phyloP scores from a whole-genome alignment of 495 filamentous ascomycete genomes.

The Daldinia loculata region DNA sequence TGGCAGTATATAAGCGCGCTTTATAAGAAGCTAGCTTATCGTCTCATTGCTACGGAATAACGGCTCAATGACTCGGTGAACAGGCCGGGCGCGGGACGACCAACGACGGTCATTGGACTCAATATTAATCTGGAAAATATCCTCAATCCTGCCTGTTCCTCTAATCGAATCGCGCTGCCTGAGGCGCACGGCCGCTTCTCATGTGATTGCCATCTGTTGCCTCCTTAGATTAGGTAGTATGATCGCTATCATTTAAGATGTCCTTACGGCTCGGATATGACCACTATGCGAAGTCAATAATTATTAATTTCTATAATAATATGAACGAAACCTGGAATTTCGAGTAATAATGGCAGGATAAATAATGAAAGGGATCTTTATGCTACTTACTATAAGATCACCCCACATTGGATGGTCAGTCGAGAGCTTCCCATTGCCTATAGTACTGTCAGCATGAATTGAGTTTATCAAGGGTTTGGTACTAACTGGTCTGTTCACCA shows the following conservation, averaged over 20 bases:
- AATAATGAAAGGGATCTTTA: not conserved
- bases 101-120: too few species aligned
- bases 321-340: too few species aligned
- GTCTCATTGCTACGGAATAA: too few species aligned
- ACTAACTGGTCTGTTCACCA: not conserved
- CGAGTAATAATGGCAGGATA: not conserved
- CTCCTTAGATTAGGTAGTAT: too few species aligned
- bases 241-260: too few species aligned
- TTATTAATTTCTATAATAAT: not conserved
- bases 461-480: not conserved
- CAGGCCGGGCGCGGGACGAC: not conserved
- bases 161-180: not conserved
- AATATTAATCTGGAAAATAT: not conserved
- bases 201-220: not conserved
- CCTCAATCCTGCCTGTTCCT: not conserved
- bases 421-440: not conserved
- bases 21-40: too few species aligned
- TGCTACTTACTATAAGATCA: not conserved
- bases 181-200: not conserved
- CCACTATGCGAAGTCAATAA: not conserved
- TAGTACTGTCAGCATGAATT: not conserved
- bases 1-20: too few species aligned
- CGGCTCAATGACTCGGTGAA: too few species aligned
- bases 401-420: not conserved
- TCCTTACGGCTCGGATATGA: not conserved